Conservation (phyloP, 1,284 basidiomycete genomes). For the Marasmius tenuissimus region DNA sequence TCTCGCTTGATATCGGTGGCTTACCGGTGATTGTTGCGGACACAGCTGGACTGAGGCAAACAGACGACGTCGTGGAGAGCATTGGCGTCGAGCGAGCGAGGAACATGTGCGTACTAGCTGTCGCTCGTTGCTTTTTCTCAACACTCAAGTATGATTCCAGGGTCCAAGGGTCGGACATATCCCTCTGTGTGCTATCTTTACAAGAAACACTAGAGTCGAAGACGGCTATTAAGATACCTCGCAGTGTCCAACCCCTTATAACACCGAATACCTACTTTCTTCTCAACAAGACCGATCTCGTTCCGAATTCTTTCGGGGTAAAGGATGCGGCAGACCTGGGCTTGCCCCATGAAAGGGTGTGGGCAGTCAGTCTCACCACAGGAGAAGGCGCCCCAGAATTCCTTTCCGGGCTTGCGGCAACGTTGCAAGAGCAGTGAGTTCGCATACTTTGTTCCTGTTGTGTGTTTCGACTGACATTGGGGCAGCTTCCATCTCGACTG, state of each 20-base stretch:
- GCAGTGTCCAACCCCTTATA: conserved; percentile 47
- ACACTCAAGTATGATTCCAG: conserved; percentile 35
- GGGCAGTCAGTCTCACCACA: conserved; percentile 66
- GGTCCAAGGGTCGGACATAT: conserved; percentile 64
- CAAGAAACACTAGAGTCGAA: conserved; percentile 41
- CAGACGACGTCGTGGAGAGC: conserved; percentile 73
- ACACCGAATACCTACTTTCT: conserved; percentile 59
- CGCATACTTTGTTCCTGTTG: conserved; percentile 4
- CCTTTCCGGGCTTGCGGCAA: conserved; percentile 51
- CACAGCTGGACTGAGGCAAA: conserved; percentile 80
- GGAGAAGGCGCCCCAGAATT: conserved; percentile 59
- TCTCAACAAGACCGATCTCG: conserved; percentile 74
- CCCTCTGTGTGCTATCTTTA: conserved; percentile 77
- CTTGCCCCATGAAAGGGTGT: conserved; percentile 29
- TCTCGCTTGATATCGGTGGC: conserved; percentile 85
- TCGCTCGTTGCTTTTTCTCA: background rate
- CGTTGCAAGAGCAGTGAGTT: conserved; percentile 55
- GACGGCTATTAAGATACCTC: conserved; percentile 38
- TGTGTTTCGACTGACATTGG: background rate
- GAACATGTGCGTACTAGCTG: conserved; percentile 50
- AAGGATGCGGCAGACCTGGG: conserved; percentile 3
- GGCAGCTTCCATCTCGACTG: conserved; percentile 38
- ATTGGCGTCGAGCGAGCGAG: conserved; percentile 79
- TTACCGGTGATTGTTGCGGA: conserved; percentile 80
- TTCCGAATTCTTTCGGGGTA: conserved; percentile 14